Evolutionary conservation across 1,284 basidiomycete genomes (phyloP), one percentile per base, ranked within the genome.

Genomic region (Tilletia indica): DNA sequence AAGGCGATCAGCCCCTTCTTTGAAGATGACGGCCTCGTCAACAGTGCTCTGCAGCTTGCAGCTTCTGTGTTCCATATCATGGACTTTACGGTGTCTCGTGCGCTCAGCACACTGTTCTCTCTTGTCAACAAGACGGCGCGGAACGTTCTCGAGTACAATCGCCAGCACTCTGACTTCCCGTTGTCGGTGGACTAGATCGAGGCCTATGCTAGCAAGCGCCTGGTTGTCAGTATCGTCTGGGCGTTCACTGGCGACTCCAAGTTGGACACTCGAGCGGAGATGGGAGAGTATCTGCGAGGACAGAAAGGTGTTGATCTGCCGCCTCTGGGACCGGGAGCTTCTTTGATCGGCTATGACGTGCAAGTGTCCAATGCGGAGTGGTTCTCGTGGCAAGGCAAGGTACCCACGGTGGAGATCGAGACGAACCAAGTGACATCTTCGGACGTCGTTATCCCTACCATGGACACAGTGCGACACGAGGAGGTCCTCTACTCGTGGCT

Each of bases 401-500:
- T 99, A 0, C 96, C 96, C 0, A 90, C 91, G 54, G 92, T 99
- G 79, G 97, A 99, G 82, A 95, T 99, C 73, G 97, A 99, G 79
- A 92, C 96, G 0, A 94, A 97, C 80, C 90, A 93, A 1, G 93
- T 99, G 73, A 96, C 94, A 2, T 92, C 94, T 1, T 91, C 96
- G 4, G 97, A 99, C 81, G 90, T 97, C 2, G 97, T 99, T 76
- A 94, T 99, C 45, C 97, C 97, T 0, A 99, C 97, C 1, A 91
- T 98, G 87, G 97, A 99, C 82, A 99, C 97, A 2, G 92, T 99
- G 48, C 93, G 97, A 47, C 97, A 99, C 84, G 97, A 99, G 84
- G 95, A 98, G 83, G 94, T 99, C 38, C 87, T 99, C 0, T 99
- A 99, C 85, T 97, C 94, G 0, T 99, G 96, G 95, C 87, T 99